Conservation (phyloP, 1,284 basidiomycete species). For the Paramarasmius palmivorus region DNA sequence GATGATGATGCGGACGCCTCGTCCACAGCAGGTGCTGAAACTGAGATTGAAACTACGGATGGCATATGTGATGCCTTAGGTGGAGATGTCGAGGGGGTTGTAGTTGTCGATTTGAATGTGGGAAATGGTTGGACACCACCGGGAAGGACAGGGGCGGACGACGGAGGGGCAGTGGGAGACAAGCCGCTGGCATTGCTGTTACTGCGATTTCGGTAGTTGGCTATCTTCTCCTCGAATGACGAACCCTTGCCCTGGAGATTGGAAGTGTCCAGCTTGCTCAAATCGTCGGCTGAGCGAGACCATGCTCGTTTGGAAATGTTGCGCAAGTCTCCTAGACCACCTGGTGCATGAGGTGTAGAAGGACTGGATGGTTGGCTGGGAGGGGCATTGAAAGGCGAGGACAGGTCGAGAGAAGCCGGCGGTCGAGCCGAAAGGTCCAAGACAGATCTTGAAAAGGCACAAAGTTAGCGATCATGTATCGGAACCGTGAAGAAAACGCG, state of each 20-base stretch:
- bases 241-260: constrained; percentile 49
- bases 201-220: constrained; percentile 55
- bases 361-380: constrained; percentile 33
- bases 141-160: constrained; percentile 32
- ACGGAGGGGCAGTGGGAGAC: constrained; percentile 11
- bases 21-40: constrained; percentile 27
- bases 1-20: constrained; percentile 21
- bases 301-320: constrained; percentile 67
- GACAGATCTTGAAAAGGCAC: constrained; percentile 53
- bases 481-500: constrained; percentile 11
- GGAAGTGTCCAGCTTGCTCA: constrained; percentile 48
- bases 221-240: constrained; percentile 60
- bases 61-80: constrained; percentile 19
- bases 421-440: constrained; percentile 60
- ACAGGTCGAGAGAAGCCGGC: constrained; percentile 48
- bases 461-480: constrained; percentile 11
- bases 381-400: constrained; percentile 19
- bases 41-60: constrained; percentile 33
- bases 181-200: constrained; percentile 33
- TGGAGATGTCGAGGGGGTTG: constrained; percentile 24
- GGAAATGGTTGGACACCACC: constrained; percentile 16
- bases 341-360: constrained; percentile 29
- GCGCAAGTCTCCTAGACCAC: constrained; percentile 64
- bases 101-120: constrained; percentile 8
- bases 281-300: constrained; percentile 79